Percentiles rank a stretch among this genome's conserved stretches.
These are phyloP conservation scores for Melastoma malabathricum DNA, from an alignment of 345 rosid genomes.

Conservation along the genomic window DNA sequence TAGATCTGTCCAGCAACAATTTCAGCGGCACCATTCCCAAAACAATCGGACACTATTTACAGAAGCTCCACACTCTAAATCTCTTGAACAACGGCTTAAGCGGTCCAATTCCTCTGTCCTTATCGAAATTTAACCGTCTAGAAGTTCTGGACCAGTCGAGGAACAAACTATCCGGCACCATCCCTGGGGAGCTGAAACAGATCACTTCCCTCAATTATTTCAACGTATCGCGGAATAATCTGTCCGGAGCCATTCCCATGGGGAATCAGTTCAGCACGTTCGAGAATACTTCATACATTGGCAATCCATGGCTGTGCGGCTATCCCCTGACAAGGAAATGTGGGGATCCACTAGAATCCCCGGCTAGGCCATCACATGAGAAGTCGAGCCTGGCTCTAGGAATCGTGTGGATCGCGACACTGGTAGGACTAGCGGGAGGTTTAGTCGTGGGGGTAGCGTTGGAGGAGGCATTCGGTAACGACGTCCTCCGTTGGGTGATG, in stretches of 20 bases:
- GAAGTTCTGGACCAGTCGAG: slow-evolving; percentile 9
- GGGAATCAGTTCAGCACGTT: slow-evolving; percentile 9
- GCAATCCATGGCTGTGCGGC: slow-evolving; percentile 7
- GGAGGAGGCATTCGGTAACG: too few species aligned
- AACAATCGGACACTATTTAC: neutral
- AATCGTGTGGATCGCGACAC: slow-evolving; percentile 3
- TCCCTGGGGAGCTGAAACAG: slow-evolving; percentile 7
- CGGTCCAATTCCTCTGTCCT: slow-evolving; percentile 4
- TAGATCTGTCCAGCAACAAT: slow-evolving; percentile 7
- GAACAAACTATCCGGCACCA: slow-evolving; percentile 4
- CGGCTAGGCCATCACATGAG: neutral
- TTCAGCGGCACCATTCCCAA: slow-evolving; percentile 2
- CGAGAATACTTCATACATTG: neutral
- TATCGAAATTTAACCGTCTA: neutral
- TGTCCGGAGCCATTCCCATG: slow-evolving; percentile 6
- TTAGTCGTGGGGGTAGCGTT: neutral
- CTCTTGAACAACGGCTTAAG: slow-evolving; percentile 1
- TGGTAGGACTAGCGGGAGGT: slow-evolving; percentile 8
- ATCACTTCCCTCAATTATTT: slow-evolving; percentile 4
- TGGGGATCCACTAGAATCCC: neutral
- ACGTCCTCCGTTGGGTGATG: too few species aligned
- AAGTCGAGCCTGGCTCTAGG: neutral
- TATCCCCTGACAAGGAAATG: slow-evolving; percentile 7
- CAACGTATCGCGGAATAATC: slow-evolving; percentile 4
- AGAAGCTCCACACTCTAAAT: slow-evolving; percentile 3